phyloP scores from a whole-genome alignment of 2,329 filamentous ascomycete species.

The Botryotinia calthae region DNA sequence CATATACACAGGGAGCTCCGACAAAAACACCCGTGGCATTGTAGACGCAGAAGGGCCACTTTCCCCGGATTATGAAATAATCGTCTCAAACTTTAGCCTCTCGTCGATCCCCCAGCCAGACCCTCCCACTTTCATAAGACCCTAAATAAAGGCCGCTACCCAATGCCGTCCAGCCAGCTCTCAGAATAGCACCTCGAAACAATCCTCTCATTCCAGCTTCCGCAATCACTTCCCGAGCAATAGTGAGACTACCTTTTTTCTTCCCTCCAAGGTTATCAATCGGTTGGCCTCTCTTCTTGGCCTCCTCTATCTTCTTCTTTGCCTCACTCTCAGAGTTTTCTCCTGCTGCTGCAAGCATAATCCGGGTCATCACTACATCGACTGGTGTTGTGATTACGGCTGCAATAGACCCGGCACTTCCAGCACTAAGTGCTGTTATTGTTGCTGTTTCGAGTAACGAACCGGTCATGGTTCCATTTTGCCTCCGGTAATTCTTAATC shows the following conservation, averaged over 20 bases:
- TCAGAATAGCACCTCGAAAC: slow-evolving; percentile 72
- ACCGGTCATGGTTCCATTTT: slow-evolving; percentile 30
- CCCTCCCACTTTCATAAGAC: slow-evolving; percentile 77
- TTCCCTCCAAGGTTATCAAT: slow-evolving; percentile 34
- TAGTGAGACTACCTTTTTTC: slow-evolving; percentile 50
- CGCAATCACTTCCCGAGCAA: slow-evolving; percentile 62
- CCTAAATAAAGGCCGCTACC: slow-evolving; percentile 83
- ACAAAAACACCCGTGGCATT: neutral
- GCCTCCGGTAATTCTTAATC: slow-evolving; percentile 48
- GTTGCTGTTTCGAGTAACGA: slow-evolving; percentile 62
- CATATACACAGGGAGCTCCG: neutral
- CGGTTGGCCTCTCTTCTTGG: slow-evolving; percentile 34
- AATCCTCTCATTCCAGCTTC: slow-evolving; percentile 70
- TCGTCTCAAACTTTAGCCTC: slow-evolving; percentile 10
- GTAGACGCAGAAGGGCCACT: neutral
- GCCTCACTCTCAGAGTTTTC: slow-evolving; percentile 36
- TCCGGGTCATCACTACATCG: slow-evolving; percentile 84
- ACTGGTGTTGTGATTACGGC: slow-evolving; percentile 83
- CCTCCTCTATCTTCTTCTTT: slow-evolving; percentile 30
- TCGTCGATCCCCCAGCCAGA: slow-evolving; percentile 49
- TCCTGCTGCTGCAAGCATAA: slow-evolving; percentile 67
- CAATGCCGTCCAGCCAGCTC: slow-evolving; percentile 76
- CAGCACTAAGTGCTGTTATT: slow-evolving; percentile 73
- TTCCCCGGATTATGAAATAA: neutral
- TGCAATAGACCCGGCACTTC: slow-evolving; percentile 68